A percentile compares a stretch with the other conserved stretches of the same genome.
Evolutionary conservation across 371 early-diverging fungal species (phyloP).

Genomic region (Mortierella sp.): DNA sequence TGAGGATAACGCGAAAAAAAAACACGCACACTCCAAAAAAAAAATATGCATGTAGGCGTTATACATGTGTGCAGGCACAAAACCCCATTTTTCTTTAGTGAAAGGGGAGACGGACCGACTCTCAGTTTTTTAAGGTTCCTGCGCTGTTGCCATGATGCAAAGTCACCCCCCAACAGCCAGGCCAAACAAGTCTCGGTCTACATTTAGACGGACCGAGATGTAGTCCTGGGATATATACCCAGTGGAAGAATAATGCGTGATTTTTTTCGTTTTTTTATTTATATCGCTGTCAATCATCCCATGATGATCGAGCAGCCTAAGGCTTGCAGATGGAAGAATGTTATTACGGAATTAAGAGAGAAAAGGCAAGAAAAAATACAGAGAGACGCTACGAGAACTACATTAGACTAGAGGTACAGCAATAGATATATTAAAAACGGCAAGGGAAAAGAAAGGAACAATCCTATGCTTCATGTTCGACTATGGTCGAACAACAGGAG

Average conservation of each 20-base stretch:
- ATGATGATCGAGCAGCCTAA: not conserved
- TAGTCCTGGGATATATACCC: too few species aligned
- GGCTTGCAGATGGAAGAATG: not conserved
- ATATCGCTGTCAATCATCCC: not conserved
- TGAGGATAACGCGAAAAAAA: too few species aligned
- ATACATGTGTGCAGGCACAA: not conserved
- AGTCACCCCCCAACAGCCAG: too few species aligned
- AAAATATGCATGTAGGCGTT: too few species aligned
- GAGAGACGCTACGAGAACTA: not conserved
- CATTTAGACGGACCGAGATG: too few species aligned
- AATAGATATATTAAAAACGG: not conserved
- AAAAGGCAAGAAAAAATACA: not conserved
- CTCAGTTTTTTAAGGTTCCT: not conserved
- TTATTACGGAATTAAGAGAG: not conserved
- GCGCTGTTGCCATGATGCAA: too few species aligned
- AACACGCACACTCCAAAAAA: too few species aligned
- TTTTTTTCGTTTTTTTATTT: not conserved
- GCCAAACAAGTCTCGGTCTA: too few species aligned
- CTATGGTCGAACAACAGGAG: not conserved
- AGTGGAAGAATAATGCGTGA: too few species aligned
- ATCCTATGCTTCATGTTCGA: not conserved
- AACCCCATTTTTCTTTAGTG: not conserved
- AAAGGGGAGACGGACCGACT: not conserved
- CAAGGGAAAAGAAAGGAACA: not conserved
- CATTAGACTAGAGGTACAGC: conserved; percentile 2